phyloP scores from a whole-genome alignment of 2,329 filamentous ascomycete genomes.

The Grosmannia huntii region DNA sequence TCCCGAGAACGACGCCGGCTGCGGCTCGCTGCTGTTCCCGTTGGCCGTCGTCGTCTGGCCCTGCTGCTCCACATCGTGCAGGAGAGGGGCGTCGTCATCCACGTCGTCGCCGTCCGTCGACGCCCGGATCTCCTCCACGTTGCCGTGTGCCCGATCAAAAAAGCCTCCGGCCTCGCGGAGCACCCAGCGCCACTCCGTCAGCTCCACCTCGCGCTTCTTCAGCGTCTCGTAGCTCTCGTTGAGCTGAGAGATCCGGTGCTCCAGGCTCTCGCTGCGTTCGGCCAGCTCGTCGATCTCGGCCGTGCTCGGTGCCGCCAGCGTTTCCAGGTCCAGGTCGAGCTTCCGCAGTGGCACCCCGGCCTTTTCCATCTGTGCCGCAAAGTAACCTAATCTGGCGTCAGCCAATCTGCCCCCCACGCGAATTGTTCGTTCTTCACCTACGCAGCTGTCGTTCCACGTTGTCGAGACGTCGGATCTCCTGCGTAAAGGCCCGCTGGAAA shows the following conservation, averaged over 20 bases:
- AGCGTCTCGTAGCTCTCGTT: conserved; percentile 98
- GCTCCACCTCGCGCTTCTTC: conserved; percentile 93
- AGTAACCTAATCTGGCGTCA: conserved; percentile 53
- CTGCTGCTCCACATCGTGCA: conserved; percentile 81
- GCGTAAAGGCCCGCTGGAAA: conserved; percentile 94
- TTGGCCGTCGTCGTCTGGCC: conserved; percentile 26
- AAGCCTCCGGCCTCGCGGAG: conserved; percentile 91
- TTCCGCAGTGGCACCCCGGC: conserved; percentile 73
- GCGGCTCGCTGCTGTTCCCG: conserved; percentile 28
- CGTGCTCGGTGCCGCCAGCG: conserved; percentile 75
- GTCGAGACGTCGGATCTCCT: conserved; percentile 92
- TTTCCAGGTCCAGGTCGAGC: conserved; percentile 80
- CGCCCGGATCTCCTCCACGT: conserved; percentile 89
- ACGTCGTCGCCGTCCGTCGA: conserved; percentile 47
- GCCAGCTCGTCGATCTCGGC: conserved; percentile 93
- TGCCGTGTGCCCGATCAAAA: conserved; percentile 91
- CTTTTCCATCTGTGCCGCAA: conserved; percentile 93
- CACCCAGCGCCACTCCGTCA: conserved; percentile 98
- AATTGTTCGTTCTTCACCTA: conserved; percentile 35
- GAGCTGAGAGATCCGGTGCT: conserved; percentile 79
- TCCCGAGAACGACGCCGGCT: conserved; percentile 66
- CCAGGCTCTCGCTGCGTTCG: conserved; percentile 82
- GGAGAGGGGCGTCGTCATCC: conserved; percentile 82
- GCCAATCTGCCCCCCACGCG: neutral
- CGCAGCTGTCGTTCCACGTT: conserved; percentile 96